A percentile compares a stretch with the other conserved stretches of the same genome.
Conservation (phyloP, 345 rosid genomes). For the Carallia pectinifolia region DNA sequence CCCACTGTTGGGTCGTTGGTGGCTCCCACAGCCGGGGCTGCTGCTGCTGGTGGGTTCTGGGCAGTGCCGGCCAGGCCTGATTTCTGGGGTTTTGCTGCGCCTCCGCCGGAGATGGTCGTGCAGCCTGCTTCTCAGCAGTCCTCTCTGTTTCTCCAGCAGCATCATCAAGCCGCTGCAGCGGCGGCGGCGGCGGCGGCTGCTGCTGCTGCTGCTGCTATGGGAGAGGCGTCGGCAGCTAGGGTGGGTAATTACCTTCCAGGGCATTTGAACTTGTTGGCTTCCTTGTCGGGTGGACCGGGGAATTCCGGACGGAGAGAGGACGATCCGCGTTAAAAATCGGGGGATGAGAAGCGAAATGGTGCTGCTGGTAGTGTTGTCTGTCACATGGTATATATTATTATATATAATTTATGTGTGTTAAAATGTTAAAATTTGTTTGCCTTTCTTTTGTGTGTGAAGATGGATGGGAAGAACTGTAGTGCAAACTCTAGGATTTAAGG, state of each 20-base stretch:
- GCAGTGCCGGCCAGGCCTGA: conserved; percentile 77
- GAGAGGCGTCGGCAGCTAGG: conserved; percentile 67
- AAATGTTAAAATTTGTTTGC: conserved; percentile 17
- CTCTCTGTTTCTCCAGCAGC: conserved; percentile 58
- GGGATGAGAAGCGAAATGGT: conserved; percentile 5
- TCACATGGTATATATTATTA: conserved; percentile 21
- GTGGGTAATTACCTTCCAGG: conserved; percentile 36
- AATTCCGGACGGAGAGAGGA: conserved; percentile 35
- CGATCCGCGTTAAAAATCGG: conserved; percentile 20
- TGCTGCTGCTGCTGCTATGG: conserved; percentile 41
- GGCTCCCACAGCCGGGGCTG: conserved; percentile 27
- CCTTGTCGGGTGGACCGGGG: conserved; percentile 31
- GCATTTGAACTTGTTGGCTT: conserved; percentile 34
- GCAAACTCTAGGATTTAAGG: conserved; percentile 26
- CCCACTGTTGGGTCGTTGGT: conserved; percentile 11
- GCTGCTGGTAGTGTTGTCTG: conserved; percentile 22
- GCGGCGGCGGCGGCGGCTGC: conserved; percentile 12
- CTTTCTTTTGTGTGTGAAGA: conserved; percentile 41
- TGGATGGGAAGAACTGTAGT: conserved; percentile 29
- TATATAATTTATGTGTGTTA: conserved; percentile 13
- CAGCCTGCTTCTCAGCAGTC: conserved; percentile 54
- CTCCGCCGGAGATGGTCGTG: conserved; percentile 62
- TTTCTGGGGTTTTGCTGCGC: conserved; percentile 76
- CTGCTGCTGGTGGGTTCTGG: conserved; percentile 76
- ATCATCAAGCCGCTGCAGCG: conserved; percentile 32